Evolutionary conservation across 345 rosid species (phyloP).

Genomic region (Hypericum androsaemum): DNA sequence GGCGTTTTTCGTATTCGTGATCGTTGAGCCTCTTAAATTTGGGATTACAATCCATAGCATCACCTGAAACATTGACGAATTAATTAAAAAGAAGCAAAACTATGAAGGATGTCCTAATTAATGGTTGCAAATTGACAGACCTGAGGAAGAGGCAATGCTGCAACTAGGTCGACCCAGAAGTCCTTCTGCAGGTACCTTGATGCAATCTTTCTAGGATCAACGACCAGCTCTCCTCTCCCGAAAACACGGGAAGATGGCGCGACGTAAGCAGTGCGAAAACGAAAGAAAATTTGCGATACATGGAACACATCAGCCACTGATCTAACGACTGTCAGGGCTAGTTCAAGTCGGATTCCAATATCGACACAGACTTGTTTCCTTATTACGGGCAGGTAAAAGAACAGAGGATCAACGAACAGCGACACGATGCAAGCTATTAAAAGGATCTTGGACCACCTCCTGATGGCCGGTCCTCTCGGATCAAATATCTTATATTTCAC

Average conservation of each 20-base stretch:
- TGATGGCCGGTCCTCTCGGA: conserved; percentile 56
- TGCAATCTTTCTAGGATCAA: conserved; percentile 54
- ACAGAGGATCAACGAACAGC: conserved; percentile 71
- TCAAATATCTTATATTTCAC: conserved; percentile 54
- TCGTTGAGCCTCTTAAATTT: conserved; percentile 55
- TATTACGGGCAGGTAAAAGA: conserved; percentile 59
- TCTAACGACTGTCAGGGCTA: conserved; percentile 50
- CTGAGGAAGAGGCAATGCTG: conserved; percentile 93
- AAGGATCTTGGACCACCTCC: conserved; percentile 67
- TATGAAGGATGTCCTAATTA: too few relatives aligned
- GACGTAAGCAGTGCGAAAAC: conserved; percentile 65
- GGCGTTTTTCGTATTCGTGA: conserved; percentile 71
- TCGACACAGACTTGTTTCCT: conserved; percentile 43
- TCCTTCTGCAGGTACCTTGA: conserved; percentile 38
- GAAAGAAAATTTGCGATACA: conserved; percentile 50
- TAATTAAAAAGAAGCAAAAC: neutral
- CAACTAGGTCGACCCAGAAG: conserved; percentile 65
- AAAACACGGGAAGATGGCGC: conserved; percentile 89
- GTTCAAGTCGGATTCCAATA: conserved; percentile 45
- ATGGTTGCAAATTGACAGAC: conserved; percentile 16
- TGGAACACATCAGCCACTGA: conserved; percentile 70
- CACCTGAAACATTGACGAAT: conserved; percentile 33
- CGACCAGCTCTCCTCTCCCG: conserved; percentile 86
- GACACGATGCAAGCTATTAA: conserved; percentile 64
- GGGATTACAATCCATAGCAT: conserved; percentile 78